phyloP scores from a whole-genome alignment of 2,329 filamentous ascomycete genomes.

The Polychaeton citri region DNA sequence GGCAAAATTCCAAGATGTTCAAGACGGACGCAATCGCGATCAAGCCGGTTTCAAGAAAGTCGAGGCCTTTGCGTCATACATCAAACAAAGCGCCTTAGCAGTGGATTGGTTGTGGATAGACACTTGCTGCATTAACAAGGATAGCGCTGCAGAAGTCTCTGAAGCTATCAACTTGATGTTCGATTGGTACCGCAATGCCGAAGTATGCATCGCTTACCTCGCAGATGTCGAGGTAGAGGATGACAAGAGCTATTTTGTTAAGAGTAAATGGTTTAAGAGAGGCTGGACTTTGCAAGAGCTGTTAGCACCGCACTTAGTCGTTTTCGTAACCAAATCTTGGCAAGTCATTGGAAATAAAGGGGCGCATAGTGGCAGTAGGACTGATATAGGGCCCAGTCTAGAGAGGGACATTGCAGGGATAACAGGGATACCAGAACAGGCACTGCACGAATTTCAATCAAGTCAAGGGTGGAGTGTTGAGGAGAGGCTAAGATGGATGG shows the following conservation, averaged over 20 bases:
- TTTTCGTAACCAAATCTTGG: conserved; percentile 4
- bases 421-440: background rate
- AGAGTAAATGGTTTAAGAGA: conserved; percentile 6
- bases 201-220: conserved; percentile 8
- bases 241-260: background rate
- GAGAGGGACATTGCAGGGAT: background rate
- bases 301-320: conserved; percentile 2
- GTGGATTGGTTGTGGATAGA: conserved; percentile 5
- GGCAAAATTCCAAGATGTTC: conserved; percentile 3
- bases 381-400: background rate
- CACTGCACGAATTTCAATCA: background rate
- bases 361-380: background rate
- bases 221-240: conserved; percentile 4
- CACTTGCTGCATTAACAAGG: conserved; percentile 7
- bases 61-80: conserved; percentile 1
- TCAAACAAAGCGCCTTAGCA: conserved; percentile 1
- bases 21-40: background rate
- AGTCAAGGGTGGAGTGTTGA: conserved; percentile 2
- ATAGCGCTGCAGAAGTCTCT: conserved; percentile 5
- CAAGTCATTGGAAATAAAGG: conserved; percentile 1
- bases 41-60: conserved; percentile 5
- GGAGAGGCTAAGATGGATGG: conserved; percentile 6
- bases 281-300: conserved; percentile 9
- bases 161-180: conserved; percentile 11
- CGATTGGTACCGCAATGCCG: conserved; percentile 7